Evolutionary conservation across 495 filamentous ascomycete species (phyloP).

Genomic region (Neurospora tetrasperma): DNA sequence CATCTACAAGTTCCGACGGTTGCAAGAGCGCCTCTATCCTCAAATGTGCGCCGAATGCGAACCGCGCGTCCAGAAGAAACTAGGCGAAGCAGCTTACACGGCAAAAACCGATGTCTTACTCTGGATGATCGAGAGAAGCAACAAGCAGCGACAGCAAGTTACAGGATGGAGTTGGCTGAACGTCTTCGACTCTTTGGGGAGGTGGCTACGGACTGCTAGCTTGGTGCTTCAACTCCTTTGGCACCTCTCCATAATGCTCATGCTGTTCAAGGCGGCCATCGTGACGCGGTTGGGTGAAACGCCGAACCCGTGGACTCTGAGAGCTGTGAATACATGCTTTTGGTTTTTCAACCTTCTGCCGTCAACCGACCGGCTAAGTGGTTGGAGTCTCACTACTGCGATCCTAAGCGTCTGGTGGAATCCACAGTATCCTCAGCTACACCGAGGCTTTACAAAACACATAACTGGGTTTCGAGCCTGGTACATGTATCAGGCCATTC

Average conservation of each 20-base stretch:
- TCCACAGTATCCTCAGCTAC: slow-evolving; percentile 52
- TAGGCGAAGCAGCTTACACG: slow-evolving; percentile 59
- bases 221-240: slow-evolving; percentile 43
- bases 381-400: slow-evolving; percentile 41
- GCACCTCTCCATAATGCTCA: slow-evolving; percentile 34
- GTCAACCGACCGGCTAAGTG: slow-evolving; percentile 26
- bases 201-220: slow-evolving; percentile 43
- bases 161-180: slow-evolving; percentile 40
- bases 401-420: slow-evolving; percentile 67
- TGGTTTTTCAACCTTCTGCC: slow-evolving; percentile 13
- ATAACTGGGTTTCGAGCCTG: slow-evolving; percentile 56
- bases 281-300: slow-evolving; percentile 18
- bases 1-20: slow-evolving; percentile 49
- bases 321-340: slow-evolving; percentile 27
- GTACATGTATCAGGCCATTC: slow-evolving; percentile 57
- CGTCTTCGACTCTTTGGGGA: slow-evolving; percentile 33
- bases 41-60: slow-evolving; percentile 74
- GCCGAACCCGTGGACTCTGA: slow-evolving; percentile 15
- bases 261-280: slow-evolving; percentile 12
- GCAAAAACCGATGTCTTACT: slow-evolving; percentile 70
- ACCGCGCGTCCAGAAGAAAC: slow-evolving; percentile 50
- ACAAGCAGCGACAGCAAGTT: slow-evolving; percentile 33
- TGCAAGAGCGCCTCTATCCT: slow-evolving; percentile 68
- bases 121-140: slow-evolving; percentile 56
- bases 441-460: slow-evolving; percentile 51